Conservation (phyloP, 169 alveolate genomes). For the Eimeria sp. region DNA sequence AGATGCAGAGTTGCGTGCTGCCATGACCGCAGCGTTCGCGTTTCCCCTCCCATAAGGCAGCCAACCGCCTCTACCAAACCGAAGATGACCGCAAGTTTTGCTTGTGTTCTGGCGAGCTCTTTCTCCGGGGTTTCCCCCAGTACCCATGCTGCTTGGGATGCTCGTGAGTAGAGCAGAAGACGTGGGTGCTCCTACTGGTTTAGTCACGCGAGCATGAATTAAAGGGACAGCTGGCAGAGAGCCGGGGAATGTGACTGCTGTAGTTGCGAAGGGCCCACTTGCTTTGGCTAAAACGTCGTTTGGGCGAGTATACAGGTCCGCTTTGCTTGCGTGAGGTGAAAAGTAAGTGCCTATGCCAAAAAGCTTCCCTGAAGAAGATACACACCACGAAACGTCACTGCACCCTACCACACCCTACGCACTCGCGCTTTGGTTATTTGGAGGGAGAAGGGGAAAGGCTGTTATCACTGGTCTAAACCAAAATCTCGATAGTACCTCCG, state of each 20-base stretch:
- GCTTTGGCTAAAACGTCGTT: constrained; percentile 3
- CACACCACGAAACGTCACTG: not conserved
- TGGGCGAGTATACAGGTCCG: constrained; percentile 81
- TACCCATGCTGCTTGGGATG: constrained; percentile 14
- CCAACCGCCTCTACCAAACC: constrained; percentile 51
- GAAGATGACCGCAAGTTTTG: not conserved
- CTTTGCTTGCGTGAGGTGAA: constrained; percentile 82
- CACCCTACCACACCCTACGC: not conserved
- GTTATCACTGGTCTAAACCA: not conserved
- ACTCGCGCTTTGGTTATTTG: not conserved
- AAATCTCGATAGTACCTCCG: constrained; percentile 65
- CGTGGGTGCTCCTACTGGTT: not conserved
- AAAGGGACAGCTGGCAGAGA: constrained; percentile 54
- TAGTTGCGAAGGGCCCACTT: constrained; percentile 10
- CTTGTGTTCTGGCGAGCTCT: not conserved
- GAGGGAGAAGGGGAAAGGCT: not conserved
- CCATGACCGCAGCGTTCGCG: not conserved
- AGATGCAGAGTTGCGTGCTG: not conserved
- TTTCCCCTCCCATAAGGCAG: constrained; percentile 18
- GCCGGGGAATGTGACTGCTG: constrained; percentile 46
- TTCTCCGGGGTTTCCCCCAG: constrained; percentile 21
- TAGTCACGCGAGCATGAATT: constrained; percentile 3
- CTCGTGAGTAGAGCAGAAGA: constrained; percentile 12
- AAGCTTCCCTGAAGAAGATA: constrained; percentile 62
- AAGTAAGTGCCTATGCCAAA: constrained; percentile 83